Percentiles rank a stretch among this genome's conserved stretches.
Evolutionary conservation across 225 moss, liverwort and hornwort genomes (phyloP).

Genomic region (Pseudoscleropodium purum): DNA sequence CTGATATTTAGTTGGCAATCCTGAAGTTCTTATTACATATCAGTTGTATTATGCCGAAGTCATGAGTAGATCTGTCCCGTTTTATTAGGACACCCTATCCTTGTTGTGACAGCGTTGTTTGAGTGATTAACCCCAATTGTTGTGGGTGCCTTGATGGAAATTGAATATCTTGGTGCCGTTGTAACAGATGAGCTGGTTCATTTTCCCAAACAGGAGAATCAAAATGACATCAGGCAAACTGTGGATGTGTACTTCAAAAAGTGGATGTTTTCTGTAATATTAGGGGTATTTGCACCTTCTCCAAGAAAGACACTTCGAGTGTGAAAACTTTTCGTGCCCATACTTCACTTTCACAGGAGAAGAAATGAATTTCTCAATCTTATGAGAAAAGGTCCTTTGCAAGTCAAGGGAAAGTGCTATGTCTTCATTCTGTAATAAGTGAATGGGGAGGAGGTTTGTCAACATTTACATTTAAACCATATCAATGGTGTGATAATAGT

Average conservation of each 20-base stretch:
- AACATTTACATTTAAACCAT: not conserved
- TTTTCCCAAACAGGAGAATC: not conserved
- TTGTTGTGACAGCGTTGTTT: not conserved
- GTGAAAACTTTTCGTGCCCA: not conserved
- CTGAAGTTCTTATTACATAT: not conserved
- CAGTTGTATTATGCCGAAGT: too few species aligned
- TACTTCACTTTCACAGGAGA: rapidly evolving
- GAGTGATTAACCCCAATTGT: too few species aligned
- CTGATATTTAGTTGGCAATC: not conserved
- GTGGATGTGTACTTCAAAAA: not conserved
- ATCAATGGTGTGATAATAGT: too few species aligned
- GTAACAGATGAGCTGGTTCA: too few species aligned
- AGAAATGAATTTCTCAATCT: too few species aligned
- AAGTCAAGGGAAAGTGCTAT: too few species aligned
- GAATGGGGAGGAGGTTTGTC: too few species aligned
- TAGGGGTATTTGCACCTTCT: not conserved
- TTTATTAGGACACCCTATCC: not conserved
- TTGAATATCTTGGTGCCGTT: not conserved
- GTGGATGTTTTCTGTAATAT: not conserved
- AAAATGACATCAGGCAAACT: not conserved
- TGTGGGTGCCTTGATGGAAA: too few species aligned
- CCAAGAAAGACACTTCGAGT: rapidly evolving
- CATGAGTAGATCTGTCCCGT: not conserved
- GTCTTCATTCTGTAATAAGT: too few species aligned
- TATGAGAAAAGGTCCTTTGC: rapidly evolving